phyloP scores from a whole-genome alignment of 1,284 basidiomycete species.

The Prillingera fragicola region DNA sequence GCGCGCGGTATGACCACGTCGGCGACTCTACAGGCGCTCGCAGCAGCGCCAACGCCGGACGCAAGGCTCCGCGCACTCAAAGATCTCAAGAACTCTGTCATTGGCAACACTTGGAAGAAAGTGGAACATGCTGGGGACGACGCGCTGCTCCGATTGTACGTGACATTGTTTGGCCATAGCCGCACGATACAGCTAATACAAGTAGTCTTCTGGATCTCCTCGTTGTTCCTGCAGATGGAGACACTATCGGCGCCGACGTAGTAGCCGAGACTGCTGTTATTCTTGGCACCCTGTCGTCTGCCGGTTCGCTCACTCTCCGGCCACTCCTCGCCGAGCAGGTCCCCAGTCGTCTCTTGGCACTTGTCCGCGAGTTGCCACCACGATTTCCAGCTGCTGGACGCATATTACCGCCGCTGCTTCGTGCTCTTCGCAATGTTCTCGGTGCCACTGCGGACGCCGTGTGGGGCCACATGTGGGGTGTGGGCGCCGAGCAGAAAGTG shows the following conservation, averaged over 20 bases:
- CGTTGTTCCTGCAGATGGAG: constrained; percentile 5
- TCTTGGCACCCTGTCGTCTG: constrained; percentile 44
- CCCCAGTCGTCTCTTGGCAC: constrained; percentile 25
- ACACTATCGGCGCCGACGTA: constrained; percentile 18
- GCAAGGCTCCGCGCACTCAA: constrained; percentile 35
- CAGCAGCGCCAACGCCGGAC: constrained; percentile 1
- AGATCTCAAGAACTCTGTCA: constrained; percentile 46
- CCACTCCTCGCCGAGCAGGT: constrained; percentile 27
- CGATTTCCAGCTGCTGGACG: constrained; percentile 4
- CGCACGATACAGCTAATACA: background rate
- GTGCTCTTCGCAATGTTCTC: constrained; percentile 40
- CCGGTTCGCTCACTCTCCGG: constrained; percentile 35
- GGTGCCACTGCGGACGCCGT: constrained; percentile 40
- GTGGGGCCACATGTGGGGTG: constrained; percentile 46
- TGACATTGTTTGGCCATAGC: background rate
- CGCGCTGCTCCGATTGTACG: constrained; percentile 31
- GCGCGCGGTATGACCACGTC: constrained; percentile 18
- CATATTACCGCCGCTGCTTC: constrained; percentile 27
- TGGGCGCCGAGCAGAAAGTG: constrained; percentile 37
- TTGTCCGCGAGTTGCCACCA: constrained; percentile 19
- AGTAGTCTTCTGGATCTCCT: constrained; percentile 23
- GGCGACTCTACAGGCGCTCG: constrained; percentile 10
- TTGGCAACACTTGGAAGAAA: constrained; percentile 47
- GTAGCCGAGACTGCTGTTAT: constrained; percentile 44
- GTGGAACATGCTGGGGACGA: constrained; percentile 41